phyloP scores from a whole-genome alignment of 257 asterid genomes.

The Capsicum rhomboideum region DNA sequence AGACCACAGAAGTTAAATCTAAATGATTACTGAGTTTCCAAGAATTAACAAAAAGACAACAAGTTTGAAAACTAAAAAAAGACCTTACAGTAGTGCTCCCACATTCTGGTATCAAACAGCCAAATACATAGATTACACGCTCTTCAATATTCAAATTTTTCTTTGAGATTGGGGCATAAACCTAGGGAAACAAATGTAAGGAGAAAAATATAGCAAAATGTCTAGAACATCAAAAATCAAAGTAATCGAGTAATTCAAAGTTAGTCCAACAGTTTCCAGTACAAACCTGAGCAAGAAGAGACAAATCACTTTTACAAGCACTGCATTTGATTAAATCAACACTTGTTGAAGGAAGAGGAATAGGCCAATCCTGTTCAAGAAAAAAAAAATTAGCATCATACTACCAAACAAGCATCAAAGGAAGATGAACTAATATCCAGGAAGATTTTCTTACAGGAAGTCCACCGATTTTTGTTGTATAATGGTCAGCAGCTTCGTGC shows the following conservation, averaged over 20 bases:
- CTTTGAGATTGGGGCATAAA: constrained; percentile 72
- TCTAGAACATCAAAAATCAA: not conserved
- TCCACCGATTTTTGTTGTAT: constrained; percentile 87
- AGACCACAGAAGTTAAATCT: constrained; percentile 1
- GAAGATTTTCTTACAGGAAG: constrained; percentile 46
- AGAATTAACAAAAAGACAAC: not conserved
- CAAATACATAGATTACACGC: constrained; percentile 60
- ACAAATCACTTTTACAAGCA: constrained; percentile 46
- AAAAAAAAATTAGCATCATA: not conserved
- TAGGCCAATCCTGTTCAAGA: constrained; percentile 65
- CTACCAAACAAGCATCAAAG: not conserved
- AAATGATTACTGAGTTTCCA: not conserved
- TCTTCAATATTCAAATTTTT: constrained; percentile 34
- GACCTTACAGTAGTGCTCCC: constrained; percentile 53
- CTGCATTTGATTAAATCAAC: constrained; percentile 48
- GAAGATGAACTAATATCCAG: not conserved
- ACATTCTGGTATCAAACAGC: constrained; percentile 59
- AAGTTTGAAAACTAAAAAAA: not conserved
- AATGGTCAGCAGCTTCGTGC: constrained; percentile 74
- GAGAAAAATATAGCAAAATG: not conserved
- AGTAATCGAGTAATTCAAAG: not conserved
- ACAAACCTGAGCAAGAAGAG: constrained; percentile 75
- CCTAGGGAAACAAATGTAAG: constrained; percentile 25
- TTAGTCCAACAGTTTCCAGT: not conserved
- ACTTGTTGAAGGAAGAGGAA: constrained; percentile 23